Evolutionary conservation across 441 rosid species (phyloP), one percentile per base, ranked within the genome.

Genomic region (Iberis amara): DNA sequence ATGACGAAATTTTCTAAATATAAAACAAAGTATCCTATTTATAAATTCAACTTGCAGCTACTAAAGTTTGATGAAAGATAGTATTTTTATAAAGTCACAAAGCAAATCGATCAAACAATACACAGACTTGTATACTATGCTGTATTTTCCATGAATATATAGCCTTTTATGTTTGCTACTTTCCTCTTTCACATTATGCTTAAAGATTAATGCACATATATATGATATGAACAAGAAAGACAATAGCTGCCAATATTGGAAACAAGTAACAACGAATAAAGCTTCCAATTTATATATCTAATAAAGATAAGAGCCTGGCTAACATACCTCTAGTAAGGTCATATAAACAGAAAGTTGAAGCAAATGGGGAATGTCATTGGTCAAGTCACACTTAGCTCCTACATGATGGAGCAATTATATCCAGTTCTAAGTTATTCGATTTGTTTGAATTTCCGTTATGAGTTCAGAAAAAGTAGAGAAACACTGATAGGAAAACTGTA

Each of bases 1-100:
- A n/a, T n/a, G n/a, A n/a, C n/a, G n/a, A n/a, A n/a, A n/a, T 61
- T 63, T 71, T 65, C 59, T 39, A 37, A 52, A 32, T n/a, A 8
- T 10, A 32, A 58, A 15, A 3, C 26, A 52, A 58, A 15, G 3
- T 26, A 52, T 53, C 55, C 40, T 59, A 59, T 26, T 47, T 59
- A 66, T n/a, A 15, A 12, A 26, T 39, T 57, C 48, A 36, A 39
- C 33, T 65, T 44, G 32, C 39, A 52, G 59, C 55, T 45, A 28
- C 26, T 45, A 58, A 58, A 52, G 12, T 52, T 63, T 13, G 35
- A 65, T 14, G 60, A 32, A 27, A 27, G 40, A 26, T 12, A 27
- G 11, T 54, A 53, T 66, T 33, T 53, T 43, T 44, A 51, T 44
- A 43, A 39, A 65, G 23, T 30, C 51, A 65, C 21, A 8, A 52